Evolutionary conservation across 2,329 filamentous ascomycete genomes (phyloP).

Genomic region (Hypoxylon sp.): DNA sequence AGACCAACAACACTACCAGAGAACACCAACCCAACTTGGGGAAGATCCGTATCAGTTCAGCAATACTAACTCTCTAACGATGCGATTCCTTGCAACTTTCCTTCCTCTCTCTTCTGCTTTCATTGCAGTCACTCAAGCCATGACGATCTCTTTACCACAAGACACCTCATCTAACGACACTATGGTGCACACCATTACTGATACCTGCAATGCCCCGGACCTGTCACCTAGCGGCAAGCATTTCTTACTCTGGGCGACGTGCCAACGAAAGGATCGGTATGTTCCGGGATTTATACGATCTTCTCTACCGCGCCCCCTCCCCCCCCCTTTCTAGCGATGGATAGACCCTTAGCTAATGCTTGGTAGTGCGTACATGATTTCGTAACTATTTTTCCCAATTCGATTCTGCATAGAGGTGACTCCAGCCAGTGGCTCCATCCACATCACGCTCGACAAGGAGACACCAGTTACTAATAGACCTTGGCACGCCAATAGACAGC

Average conservation of each 20-base stretch:
- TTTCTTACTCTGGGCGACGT: not conserved
- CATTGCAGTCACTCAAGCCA: not conserved
- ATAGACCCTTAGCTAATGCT: not conserved
- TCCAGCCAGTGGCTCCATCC: too few species aligned
- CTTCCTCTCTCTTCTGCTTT: not conserved
- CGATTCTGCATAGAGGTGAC: not conserved
- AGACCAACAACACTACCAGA: not conserved
- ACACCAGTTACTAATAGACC: not conserved
- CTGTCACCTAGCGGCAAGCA: not conserved
- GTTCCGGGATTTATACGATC: not conserved
- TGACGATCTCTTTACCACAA: not conserved
- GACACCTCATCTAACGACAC: not conserved
- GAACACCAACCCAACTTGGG: too few species aligned
- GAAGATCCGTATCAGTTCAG: not conserved
- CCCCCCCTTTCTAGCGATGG: not conserved
- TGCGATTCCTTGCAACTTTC: not conserved
- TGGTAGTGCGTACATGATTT: not conserved
- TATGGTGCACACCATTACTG: too few species aligned
- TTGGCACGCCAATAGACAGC: not conserved
- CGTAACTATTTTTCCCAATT: not conserved
- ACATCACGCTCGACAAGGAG: not conserved
- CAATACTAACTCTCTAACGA: not conserved
- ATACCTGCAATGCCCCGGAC: not conserved
- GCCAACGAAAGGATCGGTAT: not conserved
- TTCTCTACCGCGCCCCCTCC: not conserved